Evolutionary conservation across 345 rosid species (phyloP).

Genomic region (Eucalyptus shirleyi): DNA sequence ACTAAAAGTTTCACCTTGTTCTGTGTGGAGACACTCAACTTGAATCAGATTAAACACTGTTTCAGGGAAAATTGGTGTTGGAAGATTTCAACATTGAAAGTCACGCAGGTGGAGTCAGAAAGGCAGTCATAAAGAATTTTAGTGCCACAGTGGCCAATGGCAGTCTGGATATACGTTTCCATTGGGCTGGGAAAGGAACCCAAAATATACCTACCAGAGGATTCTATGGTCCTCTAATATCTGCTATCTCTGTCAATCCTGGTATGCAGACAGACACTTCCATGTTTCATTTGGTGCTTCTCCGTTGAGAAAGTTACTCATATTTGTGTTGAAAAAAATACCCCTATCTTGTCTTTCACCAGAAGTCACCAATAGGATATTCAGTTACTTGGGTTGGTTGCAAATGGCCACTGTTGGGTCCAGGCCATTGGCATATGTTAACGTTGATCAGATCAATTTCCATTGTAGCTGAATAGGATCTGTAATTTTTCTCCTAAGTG

Average conservation of each 20-base stretch:
- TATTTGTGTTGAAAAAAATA: no score
- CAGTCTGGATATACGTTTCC: slow-evolving; percentile 40
- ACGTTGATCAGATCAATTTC: not conserved
- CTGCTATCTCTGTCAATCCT: no score
- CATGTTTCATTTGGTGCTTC: no score
- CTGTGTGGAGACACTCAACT: not conserved
- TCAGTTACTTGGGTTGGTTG: no score
- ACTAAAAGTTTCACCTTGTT: not conserved
- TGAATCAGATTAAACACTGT: not conserved
- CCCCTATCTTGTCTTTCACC: no score
- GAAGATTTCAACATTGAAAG: slow-evolving; percentile 44
- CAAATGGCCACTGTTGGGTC: not conserved
- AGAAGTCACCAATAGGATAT: no score
- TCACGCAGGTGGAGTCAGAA: slow-evolving; percentile 38
- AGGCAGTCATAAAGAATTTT: slow-evolving; percentile 3
- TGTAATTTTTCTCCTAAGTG: fast-evolving
- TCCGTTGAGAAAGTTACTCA: no score
- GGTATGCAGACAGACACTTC: not conserved
- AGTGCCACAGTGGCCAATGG: slow-evolving; percentile 4
- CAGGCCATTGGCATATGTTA: not conserved
- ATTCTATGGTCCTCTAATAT: no score
- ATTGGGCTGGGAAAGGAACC: slow-evolving; percentile 72
- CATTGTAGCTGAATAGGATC: not conserved
- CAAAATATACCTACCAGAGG: no score
- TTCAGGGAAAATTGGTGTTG: slow-evolving; percentile 34